Conservation (phyloP, 2,329 filamentous ascomycete genomes). For the Achaetomium macrosporum region DNA sequence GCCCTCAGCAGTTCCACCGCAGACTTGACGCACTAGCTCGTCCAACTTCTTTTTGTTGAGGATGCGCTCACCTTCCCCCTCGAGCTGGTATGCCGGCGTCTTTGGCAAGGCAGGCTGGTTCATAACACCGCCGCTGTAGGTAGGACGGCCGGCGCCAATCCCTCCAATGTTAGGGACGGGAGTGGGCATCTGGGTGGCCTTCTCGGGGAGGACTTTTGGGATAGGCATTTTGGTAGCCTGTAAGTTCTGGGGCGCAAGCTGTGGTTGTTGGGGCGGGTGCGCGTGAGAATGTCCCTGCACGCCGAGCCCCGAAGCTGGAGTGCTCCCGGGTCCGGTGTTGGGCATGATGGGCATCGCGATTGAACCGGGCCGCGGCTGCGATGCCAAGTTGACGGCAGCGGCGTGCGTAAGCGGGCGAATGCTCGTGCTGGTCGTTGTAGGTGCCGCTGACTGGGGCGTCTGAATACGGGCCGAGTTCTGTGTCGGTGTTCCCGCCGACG, state of each 20-base stretch:
- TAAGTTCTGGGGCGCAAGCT: slow-evolving; percentile 34
- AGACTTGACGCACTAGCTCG: slow-evolving; percentile 89
- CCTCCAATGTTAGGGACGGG: slow-evolving; percentile 66
- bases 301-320: slow-evolving; percentile 27
- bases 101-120: slow-evolving; percentile 79
- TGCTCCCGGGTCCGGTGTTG: slow-evolving; percentile 13
- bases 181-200: slow-evolving; percentile 62
- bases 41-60: slow-evolving; percentile 98
- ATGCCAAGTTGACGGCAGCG: slow-evolving; percentile 45
- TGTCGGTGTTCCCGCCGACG: slow-evolving; percentile 43
- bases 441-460: slow-evolving; percentile 43
- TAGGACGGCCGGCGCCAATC: slow-evolving; percentile 65
- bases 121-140: slow-evolving; percentile 77
- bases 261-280: slow-evolving; percentile 40
- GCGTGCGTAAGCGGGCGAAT: slow-evolving; percentile 44
- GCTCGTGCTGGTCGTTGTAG: slow-evolving; percentile 33
- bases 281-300: slow-evolving; percentile 41
- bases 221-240: slow-evolving; percentile 66
- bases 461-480: slow-evolving; percentile 43
- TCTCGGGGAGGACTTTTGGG: slow-evolving; percentile 67
- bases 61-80: slow-evolving; percentile 86
- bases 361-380: slow-evolving; percentile 29
- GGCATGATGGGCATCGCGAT: slow-evolving; percentile 13
- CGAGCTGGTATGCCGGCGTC: slow-evolving; percentile 76
- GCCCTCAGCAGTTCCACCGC: slow-evolving; percentile 68